Conservation (phyloP, 345 rosid genomes). For the Corchorus capsularis region DNA sequence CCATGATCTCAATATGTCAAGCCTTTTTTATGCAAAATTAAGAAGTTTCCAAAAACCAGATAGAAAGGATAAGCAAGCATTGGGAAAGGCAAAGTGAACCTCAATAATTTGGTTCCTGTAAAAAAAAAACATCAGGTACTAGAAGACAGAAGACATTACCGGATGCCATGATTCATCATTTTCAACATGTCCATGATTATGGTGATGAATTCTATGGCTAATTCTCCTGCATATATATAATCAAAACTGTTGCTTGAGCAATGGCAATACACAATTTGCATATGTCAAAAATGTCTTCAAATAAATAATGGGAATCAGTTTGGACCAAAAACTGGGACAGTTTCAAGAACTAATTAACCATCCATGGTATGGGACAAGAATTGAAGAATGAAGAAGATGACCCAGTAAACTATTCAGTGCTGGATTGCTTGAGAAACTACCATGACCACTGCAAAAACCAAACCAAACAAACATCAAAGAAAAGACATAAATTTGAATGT, state of each 20-base stretch:
- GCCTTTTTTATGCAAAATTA: too few relatives aligned
- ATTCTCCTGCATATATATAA: conserved; percentile 67
- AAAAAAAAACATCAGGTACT: not conserved
- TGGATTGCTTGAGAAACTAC: conserved; percentile 78
- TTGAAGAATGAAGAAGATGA: conserved; percentile 86
- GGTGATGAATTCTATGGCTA: conserved; percentile 95
- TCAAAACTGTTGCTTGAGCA: conserved; percentile 7
- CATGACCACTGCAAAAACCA: conserved; percentile 73
- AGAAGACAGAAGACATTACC: conserved; percentile 44
- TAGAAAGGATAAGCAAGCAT: conserved; percentile 93
- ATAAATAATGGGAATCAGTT: not conserved
- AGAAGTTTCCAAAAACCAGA: conserved; percentile 50
- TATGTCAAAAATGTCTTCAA: not conserved
- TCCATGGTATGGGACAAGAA: conserved; percentile 93
- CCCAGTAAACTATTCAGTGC: conserved; percentile 76
- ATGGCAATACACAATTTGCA: not conserved
- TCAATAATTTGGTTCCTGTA: conserved; percentile 22
- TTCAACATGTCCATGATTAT: conserved; percentile 94
- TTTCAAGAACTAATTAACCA: conserved; percentile 59
- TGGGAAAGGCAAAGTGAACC: conserved; percentile 87
- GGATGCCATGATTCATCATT: conserved; percentile 98
- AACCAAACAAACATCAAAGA: conserved; percentile 1
- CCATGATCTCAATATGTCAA: too few relatives aligned
- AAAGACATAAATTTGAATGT: conserved; percentile 20
- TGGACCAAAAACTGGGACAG: not conserved